phyloP scores from a whole-genome alignment of 805 yeast genomes.

The Candida lessepsii region DNA sequence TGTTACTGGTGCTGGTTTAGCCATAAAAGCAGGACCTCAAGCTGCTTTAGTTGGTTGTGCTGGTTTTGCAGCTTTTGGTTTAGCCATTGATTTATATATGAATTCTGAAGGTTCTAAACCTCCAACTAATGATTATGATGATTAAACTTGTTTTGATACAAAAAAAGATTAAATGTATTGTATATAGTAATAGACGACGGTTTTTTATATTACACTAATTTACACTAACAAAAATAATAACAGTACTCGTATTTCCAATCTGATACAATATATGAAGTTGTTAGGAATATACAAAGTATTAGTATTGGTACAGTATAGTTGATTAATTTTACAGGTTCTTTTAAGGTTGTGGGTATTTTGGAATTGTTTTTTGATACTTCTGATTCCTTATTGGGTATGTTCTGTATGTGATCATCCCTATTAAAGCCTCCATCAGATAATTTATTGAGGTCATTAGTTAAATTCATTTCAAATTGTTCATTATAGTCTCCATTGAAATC shows the following conservation, averaged over 20 bases:
- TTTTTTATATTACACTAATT: constrained; percentile 1
- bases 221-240: constrained; percentile 35
- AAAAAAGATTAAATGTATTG: not conserved
- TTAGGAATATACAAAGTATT: constrained; percentile 7
- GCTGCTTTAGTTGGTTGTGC: constrained; percentile 93
- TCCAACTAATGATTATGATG: constrained; percentile 84
- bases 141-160: constrained; percentile 16
- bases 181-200: constrained; percentile 3
- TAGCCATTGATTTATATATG: constrained; percentile 84
- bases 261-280: constrained; percentile 20
- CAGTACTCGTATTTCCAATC: constrained; percentile 38
- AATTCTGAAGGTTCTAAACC: constrained; percentile 81
- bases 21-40: constrained; percentile 89
- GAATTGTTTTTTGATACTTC: too few relatives aligned
- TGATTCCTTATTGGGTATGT: too few relatives aligned
- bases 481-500: not conserved
- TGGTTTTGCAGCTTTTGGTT: constrained; percentile 94
- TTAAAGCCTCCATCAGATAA: too few relatives aligned
- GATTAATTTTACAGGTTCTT: too few relatives aligned
- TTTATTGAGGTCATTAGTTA: too few relatives aligned
- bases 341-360: too few relatives aligned
- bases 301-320: constrained; percentile 7
- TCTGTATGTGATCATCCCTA: too few relatives aligned
- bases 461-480: too few relatives aligned
- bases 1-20: constrained; percentile 94